Conservation (phyloP, 805 yeast genomes). For the Sugiyamaella chiloensis region DNA sequence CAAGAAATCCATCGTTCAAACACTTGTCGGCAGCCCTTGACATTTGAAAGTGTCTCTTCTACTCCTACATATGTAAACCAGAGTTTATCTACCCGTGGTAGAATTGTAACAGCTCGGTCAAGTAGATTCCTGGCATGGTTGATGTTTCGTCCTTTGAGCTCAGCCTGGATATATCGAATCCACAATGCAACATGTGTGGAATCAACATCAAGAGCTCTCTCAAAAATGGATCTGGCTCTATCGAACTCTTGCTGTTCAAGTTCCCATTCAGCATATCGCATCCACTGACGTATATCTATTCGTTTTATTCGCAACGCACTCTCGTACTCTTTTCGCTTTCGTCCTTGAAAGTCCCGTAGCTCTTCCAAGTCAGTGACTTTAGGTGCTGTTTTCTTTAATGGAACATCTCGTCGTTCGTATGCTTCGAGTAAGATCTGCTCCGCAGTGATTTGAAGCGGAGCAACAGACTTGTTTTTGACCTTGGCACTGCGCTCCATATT, state of each 20-base stretch:
- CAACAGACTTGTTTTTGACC: slow-evolving; percentile 43
- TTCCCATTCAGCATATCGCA: slow-evolving; percentile 88
- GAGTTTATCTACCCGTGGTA: slow-evolving; percentile 79
- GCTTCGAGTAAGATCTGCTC: slow-evolving; percentile 64
- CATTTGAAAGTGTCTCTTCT: slow-evolving; percentile 73
- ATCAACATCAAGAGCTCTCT: slow-evolving; percentile 78
- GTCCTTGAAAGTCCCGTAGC: slow-evolving; percentile 65
- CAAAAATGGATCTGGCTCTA: slow-evolving; percentile 83
- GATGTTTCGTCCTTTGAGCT: slow-evolving; percentile 64
- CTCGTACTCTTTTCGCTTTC: slow-evolving; percentile 80
- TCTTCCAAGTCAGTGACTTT: slow-evolving; percentile 73
- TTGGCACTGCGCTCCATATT: slow-evolving; percentile 2
- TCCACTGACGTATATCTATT: slow-evolving; percentile 82
- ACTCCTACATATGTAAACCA: slow-evolving; percentile 83
- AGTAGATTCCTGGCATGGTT: slow-evolving; percentile 87
- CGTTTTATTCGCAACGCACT: slow-evolving; percentile 83
- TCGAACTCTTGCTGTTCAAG: slow-evolving; percentile 70
- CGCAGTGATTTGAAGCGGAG: slow-evolving; percentile 58
- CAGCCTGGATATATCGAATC: slow-evolving; percentile 78
- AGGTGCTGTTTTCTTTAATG: slow-evolving; percentile 42
- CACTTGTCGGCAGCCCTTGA: slow-evolving; percentile 56
- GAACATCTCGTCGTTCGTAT: slow-evolving; percentile 45
- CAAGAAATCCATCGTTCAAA: slow-evolving; percentile 79
- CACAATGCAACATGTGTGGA: slow-evolving; percentile 76
- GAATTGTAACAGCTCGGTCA: slow-evolving; percentile 66